A percentile compares a stretch with the other conserved stretches of the same genome.
Evolutionary conservation across 2,329 filamentous ascomycete species (phyloP).

Genomic region (Stenocarpella maydis): DNA sequence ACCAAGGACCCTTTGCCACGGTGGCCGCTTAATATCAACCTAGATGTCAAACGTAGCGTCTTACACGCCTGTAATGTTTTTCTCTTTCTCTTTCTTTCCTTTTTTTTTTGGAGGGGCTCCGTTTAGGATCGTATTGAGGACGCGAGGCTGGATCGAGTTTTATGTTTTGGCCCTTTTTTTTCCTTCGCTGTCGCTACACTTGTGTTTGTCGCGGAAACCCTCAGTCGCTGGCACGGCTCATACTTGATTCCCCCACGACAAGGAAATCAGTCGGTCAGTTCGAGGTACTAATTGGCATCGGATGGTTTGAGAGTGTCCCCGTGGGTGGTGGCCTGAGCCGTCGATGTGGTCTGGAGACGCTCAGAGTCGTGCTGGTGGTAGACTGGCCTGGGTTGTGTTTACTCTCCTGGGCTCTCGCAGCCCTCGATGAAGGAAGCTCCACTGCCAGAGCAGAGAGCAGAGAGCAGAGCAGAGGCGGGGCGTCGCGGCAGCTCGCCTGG

Average conservation of each 20-base stretch:
- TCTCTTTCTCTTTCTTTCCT: too few relatives aligned
- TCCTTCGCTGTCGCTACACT: too few relatives aligned
- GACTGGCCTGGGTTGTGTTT: neutral
- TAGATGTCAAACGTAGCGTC: too few relatives aligned
- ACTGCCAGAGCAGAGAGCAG: neutral
- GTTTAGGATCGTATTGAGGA: too few relatives aligned
- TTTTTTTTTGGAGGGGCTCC: too few relatives aligned
- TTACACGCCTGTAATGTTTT: too few relatives aligned
- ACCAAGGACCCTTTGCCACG: too few relatives aligned
- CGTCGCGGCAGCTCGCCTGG: neutral
- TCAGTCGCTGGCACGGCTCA: conserved; percentile 1
- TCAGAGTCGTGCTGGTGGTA: too few relatives aligned
- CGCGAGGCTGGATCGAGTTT: too few relatives aligned
- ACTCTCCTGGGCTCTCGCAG: neutral
- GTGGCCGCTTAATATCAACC: too few relatives aligned
- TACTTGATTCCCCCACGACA: neutral
- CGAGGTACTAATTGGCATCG: neutral
- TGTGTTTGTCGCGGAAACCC: neutral
- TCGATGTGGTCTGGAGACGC: neutral
- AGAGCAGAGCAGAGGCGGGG: neutral
- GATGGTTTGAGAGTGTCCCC: neutral
- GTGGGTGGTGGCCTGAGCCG: neutral
- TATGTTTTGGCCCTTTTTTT: too few relatives aligned
- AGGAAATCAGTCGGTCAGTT: neutral
- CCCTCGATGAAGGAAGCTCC: neutral